Conservation (phyloP, 768 basidiomycete genomes). For the Auricularia heimuer region DNA sequence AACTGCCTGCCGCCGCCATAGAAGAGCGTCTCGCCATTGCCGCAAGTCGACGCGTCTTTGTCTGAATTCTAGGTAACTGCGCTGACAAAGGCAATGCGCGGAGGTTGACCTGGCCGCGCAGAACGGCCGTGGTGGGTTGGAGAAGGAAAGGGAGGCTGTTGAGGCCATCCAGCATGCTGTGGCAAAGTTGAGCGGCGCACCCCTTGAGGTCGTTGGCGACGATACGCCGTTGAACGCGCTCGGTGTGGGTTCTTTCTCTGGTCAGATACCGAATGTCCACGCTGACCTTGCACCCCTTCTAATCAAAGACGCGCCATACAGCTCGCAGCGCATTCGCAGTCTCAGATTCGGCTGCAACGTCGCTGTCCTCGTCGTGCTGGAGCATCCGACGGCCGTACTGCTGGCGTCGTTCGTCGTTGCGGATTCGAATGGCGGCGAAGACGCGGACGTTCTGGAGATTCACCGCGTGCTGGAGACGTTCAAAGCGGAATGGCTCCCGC, state of each 20-base stretch:
- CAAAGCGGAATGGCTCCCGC: neutral
- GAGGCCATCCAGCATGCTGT: neutral
- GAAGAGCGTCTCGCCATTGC: too few species aligned
- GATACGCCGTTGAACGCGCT: neutral
- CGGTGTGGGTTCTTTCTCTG: neutral
- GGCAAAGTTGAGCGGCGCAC: neutral
- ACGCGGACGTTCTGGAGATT: neutral
- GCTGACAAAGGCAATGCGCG: too few species aligned
- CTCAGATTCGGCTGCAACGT: neutral
- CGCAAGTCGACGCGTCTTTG: too few species aligned
- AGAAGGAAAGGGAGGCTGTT: neutral
- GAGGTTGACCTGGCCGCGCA: too few species aligned
- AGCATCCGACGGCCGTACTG: neutral
- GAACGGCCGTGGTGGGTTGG: too few species aligned
- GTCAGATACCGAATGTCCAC: neutral
- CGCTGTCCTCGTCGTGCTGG: neutral
- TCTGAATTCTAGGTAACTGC: too few species aligned
- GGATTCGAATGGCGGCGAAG: neutral
- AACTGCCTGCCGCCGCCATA: too few species aligned
- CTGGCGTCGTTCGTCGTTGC: neutral
- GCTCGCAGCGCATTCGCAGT: neutral
- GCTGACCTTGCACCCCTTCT: too few species aligned
- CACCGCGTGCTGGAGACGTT: neutral
- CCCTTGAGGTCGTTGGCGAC: neutral
- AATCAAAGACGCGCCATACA: neutral